Evolutionary conservation across 148 eudicot genomes (phyloP).

Genomic region (Vaccinium myrtillus): DNA sequence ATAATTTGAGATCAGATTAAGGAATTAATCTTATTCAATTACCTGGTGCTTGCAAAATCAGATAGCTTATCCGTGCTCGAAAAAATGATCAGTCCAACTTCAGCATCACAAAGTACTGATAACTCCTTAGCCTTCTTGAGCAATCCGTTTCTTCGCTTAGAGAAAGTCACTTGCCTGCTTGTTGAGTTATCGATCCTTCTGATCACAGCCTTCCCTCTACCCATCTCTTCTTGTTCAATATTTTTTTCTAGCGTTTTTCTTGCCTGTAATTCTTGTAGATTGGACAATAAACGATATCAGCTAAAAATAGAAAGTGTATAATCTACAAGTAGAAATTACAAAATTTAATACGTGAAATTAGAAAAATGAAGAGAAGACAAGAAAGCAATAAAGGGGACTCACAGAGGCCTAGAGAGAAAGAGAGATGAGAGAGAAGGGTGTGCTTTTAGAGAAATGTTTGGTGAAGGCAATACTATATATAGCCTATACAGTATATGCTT

Average conservation of each 20-base stretch:
- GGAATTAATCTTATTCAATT: background rate
- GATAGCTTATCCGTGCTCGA: background rate
- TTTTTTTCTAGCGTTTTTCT: background rate
- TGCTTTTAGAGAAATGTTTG: too few species aligned
- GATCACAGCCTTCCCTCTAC: background rate
- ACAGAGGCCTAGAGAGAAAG: background rate
- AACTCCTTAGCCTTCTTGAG: background rate
- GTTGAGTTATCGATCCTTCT: background rate
- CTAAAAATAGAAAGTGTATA: background rate
- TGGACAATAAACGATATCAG: background rate
- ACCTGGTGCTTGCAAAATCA: background rate
- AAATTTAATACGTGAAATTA: background rate
- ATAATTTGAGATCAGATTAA: background rate
- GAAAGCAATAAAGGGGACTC: background rate
- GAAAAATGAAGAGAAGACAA: background rate
- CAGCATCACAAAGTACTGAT: slow-evolving; percentile 4
- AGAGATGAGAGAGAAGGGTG: too few species aligned
- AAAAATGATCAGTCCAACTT: background rate
- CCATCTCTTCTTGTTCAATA: background rate
- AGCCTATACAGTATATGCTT: too few species aligned
- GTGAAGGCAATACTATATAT: too few species aligned
- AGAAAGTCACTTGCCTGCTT: background rate
- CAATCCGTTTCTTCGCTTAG: background rate
- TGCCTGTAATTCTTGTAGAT: background rate
- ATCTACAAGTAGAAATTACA: background rate